These are phyloP conservation scores for Candida incommunis DNA, from an alignment of 805 yeast species.

Conservation along the genomic window DNA sequence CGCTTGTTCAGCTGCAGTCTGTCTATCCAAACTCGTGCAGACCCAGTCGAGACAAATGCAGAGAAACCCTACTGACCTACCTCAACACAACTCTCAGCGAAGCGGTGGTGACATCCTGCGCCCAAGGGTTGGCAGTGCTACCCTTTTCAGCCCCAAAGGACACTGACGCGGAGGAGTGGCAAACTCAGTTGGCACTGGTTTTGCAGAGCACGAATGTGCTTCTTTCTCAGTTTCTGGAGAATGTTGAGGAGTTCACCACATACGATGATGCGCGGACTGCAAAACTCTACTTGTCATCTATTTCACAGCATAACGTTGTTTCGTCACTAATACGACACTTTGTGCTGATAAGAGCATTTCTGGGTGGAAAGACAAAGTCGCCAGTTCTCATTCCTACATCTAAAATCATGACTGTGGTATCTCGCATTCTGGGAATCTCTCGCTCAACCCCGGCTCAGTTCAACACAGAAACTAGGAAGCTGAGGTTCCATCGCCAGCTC, in stretches of 20 bases:
- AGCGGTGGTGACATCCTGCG: slow-evolving; percentile 27
- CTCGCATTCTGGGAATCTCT: slow-evolving; percentile 41
- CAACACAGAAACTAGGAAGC: slow-evolving; percentile 31
- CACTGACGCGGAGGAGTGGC: slow-evolving; percentile 34
- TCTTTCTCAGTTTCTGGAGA: slow-evolving; percentile 3
- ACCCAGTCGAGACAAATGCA: slow-evolving; percentile 24
- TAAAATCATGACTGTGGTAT: slow-evolving; percentile 26
- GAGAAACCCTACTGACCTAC: neutral
- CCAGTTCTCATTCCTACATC: neutral
- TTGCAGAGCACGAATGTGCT: slow-evolving; percentile 8
- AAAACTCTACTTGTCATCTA: slow-evolving; percentile 32
- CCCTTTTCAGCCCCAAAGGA: slow-evolving; percentile 44
- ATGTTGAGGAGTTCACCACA: slow-evolving; percentile 3
- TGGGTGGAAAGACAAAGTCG: neutral
- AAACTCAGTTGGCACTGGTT: slow-evolving; percentile 31
- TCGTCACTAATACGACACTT: neutral
- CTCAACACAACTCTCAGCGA: slow-evolving; percentile 14
- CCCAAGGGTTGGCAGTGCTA: slow-evolving; percentile 38
- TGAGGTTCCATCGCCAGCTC: slow-evolving; percentile 2
- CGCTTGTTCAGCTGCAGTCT: slow-evolving; percentile 21
- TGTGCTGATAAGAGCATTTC: neutral
- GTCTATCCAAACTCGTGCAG: slow-evolving; percentile 24
- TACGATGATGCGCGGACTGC: slow-evolving; percentile 9
- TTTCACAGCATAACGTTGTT: slow-evolving; percentile 5
- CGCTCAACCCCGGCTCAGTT: slow-evolving; percentile 36